A percentile compares a stretch with the other conserved stretches of the same genome.
These are phyloP conservation scores for Lepidium sativum DNA, from an alignment of 345 rosid genomes.

Conservation along the genomic window DNA sequence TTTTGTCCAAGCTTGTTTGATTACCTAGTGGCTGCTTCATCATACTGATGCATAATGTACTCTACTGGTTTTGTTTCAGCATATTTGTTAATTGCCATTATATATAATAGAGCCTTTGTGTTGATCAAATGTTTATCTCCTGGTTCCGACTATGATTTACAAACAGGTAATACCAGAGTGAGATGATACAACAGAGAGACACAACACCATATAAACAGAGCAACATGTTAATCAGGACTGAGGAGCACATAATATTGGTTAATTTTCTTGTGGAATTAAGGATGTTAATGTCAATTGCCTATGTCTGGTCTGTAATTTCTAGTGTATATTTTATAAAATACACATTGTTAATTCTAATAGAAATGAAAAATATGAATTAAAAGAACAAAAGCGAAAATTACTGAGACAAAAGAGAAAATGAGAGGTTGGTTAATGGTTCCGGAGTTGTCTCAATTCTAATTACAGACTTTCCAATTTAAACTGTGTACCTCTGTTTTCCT, in stretches of 20 bases:
- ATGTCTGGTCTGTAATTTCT: neutral
- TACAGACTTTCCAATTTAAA: neutral
- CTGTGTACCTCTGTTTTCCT: slow-evolving; percentile 19
- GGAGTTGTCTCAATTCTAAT: slow-evolving; percentile 1
- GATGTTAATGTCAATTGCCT: neutral
- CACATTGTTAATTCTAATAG: neutral
- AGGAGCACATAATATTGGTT: no score
- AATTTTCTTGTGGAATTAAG: no score
- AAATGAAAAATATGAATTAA: neutral
- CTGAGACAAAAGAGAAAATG: neutral
- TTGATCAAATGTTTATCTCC: neutral
- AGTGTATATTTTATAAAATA: neutral
- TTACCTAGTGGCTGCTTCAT: neutral
- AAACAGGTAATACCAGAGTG: neutral
- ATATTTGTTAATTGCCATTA: neutral
- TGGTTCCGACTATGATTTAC: neutral
- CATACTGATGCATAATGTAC: neutral
- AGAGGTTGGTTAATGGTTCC: slow-evolving; percentile 7
- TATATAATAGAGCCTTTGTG: neutral
- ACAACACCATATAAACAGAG: neutral
- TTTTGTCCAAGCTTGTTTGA: slow-evolving; percentile 4
- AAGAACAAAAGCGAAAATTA: slow-evolving; percentile 4
- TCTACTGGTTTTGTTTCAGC: neutral
- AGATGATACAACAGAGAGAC: neutral
- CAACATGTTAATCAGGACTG: neutral